Evolutionary conservation across 176 grass and related monocot species (phyloP).

Genomic region (Aegilops umbellulata): DNA sequence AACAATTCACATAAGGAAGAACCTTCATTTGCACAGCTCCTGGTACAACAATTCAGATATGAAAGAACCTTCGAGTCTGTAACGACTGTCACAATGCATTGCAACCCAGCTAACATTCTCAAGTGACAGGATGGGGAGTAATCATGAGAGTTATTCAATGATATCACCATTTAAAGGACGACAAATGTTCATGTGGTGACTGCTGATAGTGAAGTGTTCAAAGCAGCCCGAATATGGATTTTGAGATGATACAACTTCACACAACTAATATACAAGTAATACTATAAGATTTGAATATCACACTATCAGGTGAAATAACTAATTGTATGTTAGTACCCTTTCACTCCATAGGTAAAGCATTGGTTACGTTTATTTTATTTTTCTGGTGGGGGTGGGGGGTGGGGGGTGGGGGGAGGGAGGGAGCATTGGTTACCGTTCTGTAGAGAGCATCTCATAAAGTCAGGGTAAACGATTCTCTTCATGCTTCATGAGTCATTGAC

Average conservation of each 20-base stretch:
- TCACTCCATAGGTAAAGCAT: no score
- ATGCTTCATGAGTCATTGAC: no score
- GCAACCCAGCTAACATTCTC: constrained; percentile 64
- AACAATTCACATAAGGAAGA: no score
- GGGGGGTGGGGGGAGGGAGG: no score
- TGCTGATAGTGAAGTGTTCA: constrained; percentile 59
- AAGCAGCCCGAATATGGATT: not conserved
- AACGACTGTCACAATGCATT: constrained; percentile 70
- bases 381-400: no score
- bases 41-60: constrained; percentile 72
- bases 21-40: not conserved
- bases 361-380: no score
- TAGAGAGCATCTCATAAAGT: no score
- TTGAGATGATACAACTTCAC: not conserved
- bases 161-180: constrained; percentile 80
- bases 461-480: no score
- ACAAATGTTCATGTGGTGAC: constrained; percentile 78
- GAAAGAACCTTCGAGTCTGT: constrained; percentile 78
- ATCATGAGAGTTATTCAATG: constrained; percentile 76
- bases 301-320: no score
- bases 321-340: no score
- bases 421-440: no score
- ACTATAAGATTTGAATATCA: no score
- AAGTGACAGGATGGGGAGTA: constrained; percentile 65
- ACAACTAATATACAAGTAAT: not conserved